phyloP scores from a whole-genome alignment of 1,284 basidiomycete genomes.

The Papiliotrema terrestris region DNA sequence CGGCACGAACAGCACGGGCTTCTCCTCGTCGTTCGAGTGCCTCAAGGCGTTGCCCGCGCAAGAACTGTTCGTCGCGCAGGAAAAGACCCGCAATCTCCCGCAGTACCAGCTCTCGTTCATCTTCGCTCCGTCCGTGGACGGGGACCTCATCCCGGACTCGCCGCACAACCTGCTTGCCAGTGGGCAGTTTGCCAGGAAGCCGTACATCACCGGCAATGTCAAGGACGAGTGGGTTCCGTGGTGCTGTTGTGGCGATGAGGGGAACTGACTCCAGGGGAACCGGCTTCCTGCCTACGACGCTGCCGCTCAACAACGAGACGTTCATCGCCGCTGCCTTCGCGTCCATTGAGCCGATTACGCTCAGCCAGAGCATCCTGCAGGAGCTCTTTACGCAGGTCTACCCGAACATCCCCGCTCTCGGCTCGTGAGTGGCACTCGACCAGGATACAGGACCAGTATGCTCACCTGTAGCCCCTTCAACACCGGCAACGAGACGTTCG shows the following conservation, averaged over 20 bases:
- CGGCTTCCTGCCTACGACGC: conserved; percentile 24
- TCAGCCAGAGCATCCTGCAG: conserved; percentile 8
- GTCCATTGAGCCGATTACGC: conserved; percentile 18
- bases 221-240: conserved; percentile 36
- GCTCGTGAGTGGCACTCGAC: conserved; percentile 21
- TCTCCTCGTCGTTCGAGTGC: conserved; percentile 31
- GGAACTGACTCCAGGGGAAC: conserved; percentile 26
- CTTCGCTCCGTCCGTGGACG: conserved; percentile 40
- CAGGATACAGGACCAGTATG: background rate
- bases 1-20: background rate
- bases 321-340: conserved; percentile 16
- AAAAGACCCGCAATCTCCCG: conserved; percentile 12
- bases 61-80: conserved; percentile 28
- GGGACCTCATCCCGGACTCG: conserved; percentile 38
- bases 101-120: conserved; percentile 7
- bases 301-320: conserved; percentile 13
- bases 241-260: background rate
- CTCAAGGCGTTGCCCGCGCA: conserved; percentile 30
- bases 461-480: conserved; percentile 27
- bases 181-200: conserved; percentile 38
- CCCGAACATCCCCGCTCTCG: conserved; percentile 25
- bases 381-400: conserved; percentile 25
- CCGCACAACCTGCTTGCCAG: conserved; percentile 34
- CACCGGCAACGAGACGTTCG: conserved; percentile 42
- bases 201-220: conserved; percentile 46